Conservation (phyloP, 352 stramenopile species). For the Thraustotheca clavata region DNA sequence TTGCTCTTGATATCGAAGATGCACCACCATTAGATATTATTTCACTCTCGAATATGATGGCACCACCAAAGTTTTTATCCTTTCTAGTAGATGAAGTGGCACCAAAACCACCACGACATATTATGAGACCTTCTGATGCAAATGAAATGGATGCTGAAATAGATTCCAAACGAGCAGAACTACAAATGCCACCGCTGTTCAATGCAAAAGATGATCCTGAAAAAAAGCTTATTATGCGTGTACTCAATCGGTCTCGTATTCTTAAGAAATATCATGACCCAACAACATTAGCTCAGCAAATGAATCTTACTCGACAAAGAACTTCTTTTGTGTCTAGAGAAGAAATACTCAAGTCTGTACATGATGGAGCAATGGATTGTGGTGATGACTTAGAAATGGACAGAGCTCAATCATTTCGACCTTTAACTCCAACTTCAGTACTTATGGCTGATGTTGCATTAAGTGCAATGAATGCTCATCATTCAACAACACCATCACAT, state of each 20-base stretch:
- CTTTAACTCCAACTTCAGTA: not conserved
- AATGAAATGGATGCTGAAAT: not conserved
- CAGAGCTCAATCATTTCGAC: not conserved
- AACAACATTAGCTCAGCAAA: not conserved
- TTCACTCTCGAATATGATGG: not conserved
- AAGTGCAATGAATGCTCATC: not conserved
- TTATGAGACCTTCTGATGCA: not conserved
- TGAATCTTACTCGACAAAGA: not conserved
- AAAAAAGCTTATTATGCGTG: constrained; percentile 2
- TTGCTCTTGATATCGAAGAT: not conserved
- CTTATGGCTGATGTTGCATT: not conserved
- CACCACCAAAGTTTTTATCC: not conserved
- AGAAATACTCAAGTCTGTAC: not conserved
- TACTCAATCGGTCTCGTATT: constrained; percentile 14
- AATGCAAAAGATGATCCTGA: constrained; percentile 1
- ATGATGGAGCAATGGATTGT: not conserved
- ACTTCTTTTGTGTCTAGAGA: not conserved
- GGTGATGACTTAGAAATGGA: not conserved
- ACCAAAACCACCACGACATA: not conserved
- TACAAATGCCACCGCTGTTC: constrained; percentile 6
- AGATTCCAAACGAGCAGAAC: constrained; percentile 1
- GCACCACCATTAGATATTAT: not conserved
- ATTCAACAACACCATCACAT: not conserved
- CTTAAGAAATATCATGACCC: constrained; percentile 15
- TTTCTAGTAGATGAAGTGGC: not conserved